Evolutionary conservation across 352 stramenopile species (phyloP).

Genomic region (Phytophthora quininea): DNA sequence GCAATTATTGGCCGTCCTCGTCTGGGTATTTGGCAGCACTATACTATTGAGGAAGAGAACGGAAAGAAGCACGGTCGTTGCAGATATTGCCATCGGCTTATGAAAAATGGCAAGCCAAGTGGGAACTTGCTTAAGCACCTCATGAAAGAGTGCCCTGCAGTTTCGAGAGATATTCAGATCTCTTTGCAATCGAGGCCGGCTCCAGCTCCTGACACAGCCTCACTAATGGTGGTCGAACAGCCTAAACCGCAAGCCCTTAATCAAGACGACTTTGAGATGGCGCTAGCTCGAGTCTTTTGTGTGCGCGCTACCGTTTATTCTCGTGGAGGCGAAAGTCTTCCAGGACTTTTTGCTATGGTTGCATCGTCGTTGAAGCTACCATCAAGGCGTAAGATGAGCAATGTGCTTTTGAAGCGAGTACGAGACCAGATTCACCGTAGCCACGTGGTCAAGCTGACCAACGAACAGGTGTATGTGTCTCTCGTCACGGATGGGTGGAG

Average conservation of each 20-base stretch:
- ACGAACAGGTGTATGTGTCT: constrained; percentile 1
- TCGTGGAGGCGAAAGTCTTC: constrained; percentile 3
- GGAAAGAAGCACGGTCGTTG: not conserved
- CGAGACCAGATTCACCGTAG: not conserved
- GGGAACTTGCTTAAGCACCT: not conserved
- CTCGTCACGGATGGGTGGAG: constrained; percentile 6
- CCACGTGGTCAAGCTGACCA: not conserved
- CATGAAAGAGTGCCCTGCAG: not conserved
- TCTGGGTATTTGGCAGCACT: not conserved
- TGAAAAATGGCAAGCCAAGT: not conserved
- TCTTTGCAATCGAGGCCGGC: not conserved
- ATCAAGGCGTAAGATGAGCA: constrained; percentile 1
- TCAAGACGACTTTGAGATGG: constrained; percentile 7
- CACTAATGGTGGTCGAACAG: not conserved
- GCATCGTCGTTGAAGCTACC: not conserved
- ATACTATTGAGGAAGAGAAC: not conserved
- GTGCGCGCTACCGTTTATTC: constrained; percentile 1
- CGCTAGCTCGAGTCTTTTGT: not conserved
- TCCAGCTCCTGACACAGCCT: not conserved
- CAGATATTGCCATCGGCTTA: not conserved
- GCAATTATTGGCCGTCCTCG: not conserved
- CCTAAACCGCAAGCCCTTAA: not conserved
- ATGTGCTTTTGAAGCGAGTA: not conserved
- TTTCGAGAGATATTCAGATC: not conserved
- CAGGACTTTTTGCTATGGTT: constrained; percentile 2